Percentiles rank a stretch among this genome's conserved stretches.
These are phyloP conservation scores for Hortaea sp. DNA, from an alignment of 2,329 filamentous ascomycete genomes.

Conservation along the genomic window DNA sequence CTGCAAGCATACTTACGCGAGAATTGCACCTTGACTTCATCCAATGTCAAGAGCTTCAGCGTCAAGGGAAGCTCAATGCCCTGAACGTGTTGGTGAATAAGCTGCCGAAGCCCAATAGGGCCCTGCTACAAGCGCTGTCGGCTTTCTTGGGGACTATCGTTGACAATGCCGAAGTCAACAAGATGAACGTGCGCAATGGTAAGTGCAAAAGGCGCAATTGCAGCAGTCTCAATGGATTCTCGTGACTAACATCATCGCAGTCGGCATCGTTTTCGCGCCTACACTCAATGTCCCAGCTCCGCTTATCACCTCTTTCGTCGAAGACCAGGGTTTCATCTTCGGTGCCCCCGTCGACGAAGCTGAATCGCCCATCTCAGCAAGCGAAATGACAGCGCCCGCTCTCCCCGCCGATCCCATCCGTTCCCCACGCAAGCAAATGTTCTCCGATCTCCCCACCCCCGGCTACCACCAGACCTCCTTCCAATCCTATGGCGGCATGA, in stretches of 20 bases:
- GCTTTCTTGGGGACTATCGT: conserved; percentile 87
- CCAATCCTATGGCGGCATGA: conserved; percentile 18
- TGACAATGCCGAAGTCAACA: conserved; percentile 81
- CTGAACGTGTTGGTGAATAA: conserved; percentile 70
- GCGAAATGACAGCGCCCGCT: conserved; percentile 8
- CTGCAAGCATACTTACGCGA: conserved; percentile 79
- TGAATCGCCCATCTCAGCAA: conserved; percentile 27
- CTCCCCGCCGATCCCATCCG: conserved; percentile 48
- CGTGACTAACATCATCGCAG: conserved; percentile 28
- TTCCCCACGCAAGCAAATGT: conserved; percentile 56
- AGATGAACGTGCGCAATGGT: conserved; percentile 91
- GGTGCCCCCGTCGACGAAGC: conserved; percentile 51
- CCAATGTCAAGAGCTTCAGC: conserved; percentile 55
- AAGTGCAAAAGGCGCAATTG: conserved; percentile 9
- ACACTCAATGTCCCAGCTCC: conserved; percentile 93
- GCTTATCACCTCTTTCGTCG: conserved; percentile 86
- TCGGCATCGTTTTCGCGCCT: conserved; percentile 95
- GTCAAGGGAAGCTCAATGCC: conserved; percentile 65
- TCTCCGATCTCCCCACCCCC: conserved; percentile 55
- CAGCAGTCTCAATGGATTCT: background rate
- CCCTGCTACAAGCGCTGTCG: conserved; percentile 73
- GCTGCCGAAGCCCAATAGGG: conserved; percentile 70
- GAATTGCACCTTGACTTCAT: conserved; percentile 87
- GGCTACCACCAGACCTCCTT: conserved; percentile 48
- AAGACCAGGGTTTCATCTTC: conserved; percentile 82